Conservation (phyloP, 2,329 filamentous ascomycete genomes). For the Fusarium circinatum region DNA sequence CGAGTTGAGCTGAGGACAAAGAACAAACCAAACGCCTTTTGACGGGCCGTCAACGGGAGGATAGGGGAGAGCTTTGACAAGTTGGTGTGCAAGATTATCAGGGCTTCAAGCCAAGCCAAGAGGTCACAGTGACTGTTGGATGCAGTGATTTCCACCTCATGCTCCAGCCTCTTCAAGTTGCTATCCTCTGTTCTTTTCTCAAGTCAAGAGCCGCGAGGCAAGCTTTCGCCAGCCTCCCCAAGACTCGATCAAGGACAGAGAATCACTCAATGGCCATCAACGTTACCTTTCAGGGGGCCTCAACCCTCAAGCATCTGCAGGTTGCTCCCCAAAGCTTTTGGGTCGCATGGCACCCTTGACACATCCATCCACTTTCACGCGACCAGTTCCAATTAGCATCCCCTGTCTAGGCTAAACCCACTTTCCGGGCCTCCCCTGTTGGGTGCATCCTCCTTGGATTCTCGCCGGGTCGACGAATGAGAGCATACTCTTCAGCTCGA, state of each 20-base stretch:
- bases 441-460: conserved; percentile 10
- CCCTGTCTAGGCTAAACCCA: conserved; percentile 20
- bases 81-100: conserved; percentile 3
- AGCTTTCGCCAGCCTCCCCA: conserved; percentile 13
- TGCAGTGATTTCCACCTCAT: not conserved
- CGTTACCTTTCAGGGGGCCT: conserved; percentile 26
- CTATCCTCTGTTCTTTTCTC: conserved; percentile 5
- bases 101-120: not conserved
- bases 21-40: conserved; percentile 20
- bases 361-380: conserved; percentile 3
- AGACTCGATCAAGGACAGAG: not conserved
- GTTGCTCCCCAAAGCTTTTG: conserved; percentile 20
- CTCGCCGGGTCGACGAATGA: conserved; percentile 9
- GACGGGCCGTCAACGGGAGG: conserved; percentile 20
- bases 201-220: not conserved
- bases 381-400: conserved; percentile 27
- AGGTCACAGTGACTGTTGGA: not conserved
- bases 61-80: conserved; percentile 26
- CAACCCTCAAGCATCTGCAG: conserved; percentile 15
- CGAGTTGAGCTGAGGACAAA: conserved; percentile 1
- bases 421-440: conserved; percentile 33
- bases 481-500: conserved; percentile 7
- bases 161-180: not conserved
- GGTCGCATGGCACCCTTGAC: conserved; percentile 36
- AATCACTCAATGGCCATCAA: conserved; percentile 2